phyloP scores from a whole-genome alignment of 371 early-diverging fungal genomes.

The Dinochytrium kinnereticum region DNA sequence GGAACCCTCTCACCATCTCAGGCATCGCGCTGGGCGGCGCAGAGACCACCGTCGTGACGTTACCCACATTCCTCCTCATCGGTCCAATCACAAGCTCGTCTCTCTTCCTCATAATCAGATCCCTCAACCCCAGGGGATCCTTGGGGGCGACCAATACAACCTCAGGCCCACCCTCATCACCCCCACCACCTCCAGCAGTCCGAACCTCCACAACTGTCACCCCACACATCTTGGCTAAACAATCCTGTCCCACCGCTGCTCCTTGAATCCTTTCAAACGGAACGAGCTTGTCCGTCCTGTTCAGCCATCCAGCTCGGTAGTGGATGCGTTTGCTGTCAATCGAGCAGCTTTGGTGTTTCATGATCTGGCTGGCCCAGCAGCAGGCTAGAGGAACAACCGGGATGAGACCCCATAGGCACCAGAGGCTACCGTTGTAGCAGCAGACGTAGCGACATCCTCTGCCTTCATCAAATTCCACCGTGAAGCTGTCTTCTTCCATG shows the following conservation, averaged over 20 bases:
- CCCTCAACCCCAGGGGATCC: background rate
- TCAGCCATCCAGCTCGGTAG: background rate
- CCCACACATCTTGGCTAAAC: no score
- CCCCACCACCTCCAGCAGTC: slow-evolving; percentile 1
- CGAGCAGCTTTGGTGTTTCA: background rate
- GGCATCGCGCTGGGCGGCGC: background rate
- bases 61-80: background rate
- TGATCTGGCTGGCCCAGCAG: background rate
- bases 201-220: background rate
- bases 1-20: background rate
- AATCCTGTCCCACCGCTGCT: background rate
- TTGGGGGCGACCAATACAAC: background rate
- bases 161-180: background rate
- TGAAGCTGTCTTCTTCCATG: no score
- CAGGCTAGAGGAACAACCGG: background rate
- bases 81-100: slow-evolving; percentile 11
- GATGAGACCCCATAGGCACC: background rate
- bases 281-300: background rate
- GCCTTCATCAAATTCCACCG: background rate
- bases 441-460: background rate
- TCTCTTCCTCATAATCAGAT: slow-evolving; percentile 12
- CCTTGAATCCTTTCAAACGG: slow-evolving; percentile 15
- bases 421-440: background rate
- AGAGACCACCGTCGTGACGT: no score
- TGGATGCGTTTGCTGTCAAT: background rate